Evolutionary conservation across 768 basidiomycete species (phyloP), one percentile per base, ranked within the genome.

Genomic region (Tubosaeta brunneosetosa): DNA sequence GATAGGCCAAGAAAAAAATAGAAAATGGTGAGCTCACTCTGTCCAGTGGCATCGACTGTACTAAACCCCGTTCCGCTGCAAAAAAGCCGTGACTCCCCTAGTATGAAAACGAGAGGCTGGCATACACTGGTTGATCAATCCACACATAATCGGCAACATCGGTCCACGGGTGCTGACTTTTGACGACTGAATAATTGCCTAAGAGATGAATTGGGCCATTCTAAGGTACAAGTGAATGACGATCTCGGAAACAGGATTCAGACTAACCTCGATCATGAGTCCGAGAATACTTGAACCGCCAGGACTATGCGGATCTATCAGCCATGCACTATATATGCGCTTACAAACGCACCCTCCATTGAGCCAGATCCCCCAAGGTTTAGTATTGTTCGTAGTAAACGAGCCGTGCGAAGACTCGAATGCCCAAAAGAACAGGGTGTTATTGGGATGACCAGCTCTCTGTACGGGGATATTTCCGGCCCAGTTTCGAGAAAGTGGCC

Each of bases 321-420:
- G 11, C 47, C 14, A 40, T 57, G 10, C 49, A 38, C 29, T 22
- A 19, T n/a, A 31, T 26, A 7, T 25, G 33, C 6, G 29, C n/a
- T 26, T 16, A 31, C 22, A 33, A 13, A 46, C 79, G 38, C 57
- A 83, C 82, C 84, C 85, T 68, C 85, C 86, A 55, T 86, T 86
- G n/a, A 88, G 65, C 85, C 85, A 88, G 40, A 88, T 82, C 3
- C 78, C 78, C 86, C 86, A 87, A 3, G 86, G 86, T 17, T 82
- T 71, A 13, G 65, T 55, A 16, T 63, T 62, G 29, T 43, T 8
- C 50, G 62, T 66, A 9, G 81, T 85, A 47, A 88, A 68, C 2
- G 85, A 85, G 6, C 81, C 83, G 3, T 71, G 61, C 0, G 70
- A 66, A 43, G 78, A 79, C 57, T 86, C 84, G 53, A 82, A 80